A percentile compares a stretch with the other conserved stretches of the same genome.
phyloP scores from a whole-genome alignment of 1,284 basidiomycete species.

The Puccinia hordei region DNA sequence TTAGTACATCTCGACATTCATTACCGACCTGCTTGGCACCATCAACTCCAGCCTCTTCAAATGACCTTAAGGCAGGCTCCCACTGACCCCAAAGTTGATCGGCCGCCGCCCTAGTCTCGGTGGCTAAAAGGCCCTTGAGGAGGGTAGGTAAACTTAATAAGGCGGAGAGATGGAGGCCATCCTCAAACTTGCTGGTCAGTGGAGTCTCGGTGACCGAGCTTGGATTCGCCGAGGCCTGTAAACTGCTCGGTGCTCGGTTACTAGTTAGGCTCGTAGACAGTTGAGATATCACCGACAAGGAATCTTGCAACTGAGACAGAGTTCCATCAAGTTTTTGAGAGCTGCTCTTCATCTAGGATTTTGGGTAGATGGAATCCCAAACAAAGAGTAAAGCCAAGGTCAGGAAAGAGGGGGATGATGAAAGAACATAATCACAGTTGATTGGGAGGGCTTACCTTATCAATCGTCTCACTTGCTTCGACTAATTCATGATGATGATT shows the following conservation, averaged over 20 bases:
- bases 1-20: slow-evolving; percentile 46
- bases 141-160: slow-evolving; percentile 42
- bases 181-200: not conserved
- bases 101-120: not conserved
- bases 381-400: not conserved
- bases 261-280: slow-evolving; percentile 70
- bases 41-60: slow-evolving; percentile 28
- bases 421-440: slow-evolving; percentile 20
- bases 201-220: not conserved
- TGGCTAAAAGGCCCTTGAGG: slow-evolving; percentile 10
- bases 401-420: not conserved
- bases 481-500: slow-evolving; percentile 93
- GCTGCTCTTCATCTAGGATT: slow-evolving; percentile 73
- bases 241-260: not conserved
- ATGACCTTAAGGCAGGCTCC: slow-evolving; percentile 29
- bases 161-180: slow-evolving; percentile 2
- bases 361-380: not conserved
- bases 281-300: slow-evolving; percentile 80
- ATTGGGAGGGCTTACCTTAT: slow-evolving; percentile 65
- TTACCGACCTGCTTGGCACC: slow-evolving; percentile 25
- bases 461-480: slow-evolving; percentile 79
- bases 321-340: slow-evolving; percentile 78
- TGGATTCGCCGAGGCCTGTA: not conserved
- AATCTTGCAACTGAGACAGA: slow-evolving; percentile 74
- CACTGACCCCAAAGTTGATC: slow-evolving; percentile 50